Base-by-base conservation (phyloP, 2,329 filamentous ascomycete genomes). In the Myriosclerotinia scirpicola region DNA sequence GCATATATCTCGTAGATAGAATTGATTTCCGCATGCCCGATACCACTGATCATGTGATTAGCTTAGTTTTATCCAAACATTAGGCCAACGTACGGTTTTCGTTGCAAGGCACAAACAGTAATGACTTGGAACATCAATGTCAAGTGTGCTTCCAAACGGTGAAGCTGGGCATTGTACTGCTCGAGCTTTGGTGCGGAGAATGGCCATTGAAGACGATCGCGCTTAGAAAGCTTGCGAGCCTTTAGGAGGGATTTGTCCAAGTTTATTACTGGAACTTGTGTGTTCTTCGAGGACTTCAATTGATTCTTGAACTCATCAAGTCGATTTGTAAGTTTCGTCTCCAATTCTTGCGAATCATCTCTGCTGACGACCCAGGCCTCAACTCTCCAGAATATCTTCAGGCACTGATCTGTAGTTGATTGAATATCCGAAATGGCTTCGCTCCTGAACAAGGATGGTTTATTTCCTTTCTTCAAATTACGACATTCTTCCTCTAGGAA, bases 351-450 rank as follows among this genome's bases (percentile, higher is more conserved):
- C 3, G 62, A 56, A 15, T 52, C 63, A 22, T 65, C 42, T 8
- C 26, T 58, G 9, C 48, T 9, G 11, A 52, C 9, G 6, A 60
- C 42, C 54, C 42, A 59, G 17, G 54, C 63, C 52, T 65, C 63
- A 1, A 65, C 17, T 52, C 44, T 59, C 63, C 54, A 65, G 11
- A 60, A 65, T 1, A 65, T 14, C 15, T 59, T 52, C 17, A 65
- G 14, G 44, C 63, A 65, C 12, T 60, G 30, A 7, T 65, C 63
- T 2, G 42, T 60, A 5, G 46, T 53, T 11, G 9, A 5, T 22
- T 52, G 40, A 53, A 65, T 60, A 3, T 53, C 1, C 30, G 15
- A 15, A 4, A 65, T 65, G 12, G 26, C 63, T 20, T 40, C n/a
- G 15, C 8, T 17, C 6, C 11, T 59, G 6, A 65, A 40, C 6